Conservation (phyloP, 1,284 basidiomycete genomes). For the Pseudozyma flocculosa region DNA sequence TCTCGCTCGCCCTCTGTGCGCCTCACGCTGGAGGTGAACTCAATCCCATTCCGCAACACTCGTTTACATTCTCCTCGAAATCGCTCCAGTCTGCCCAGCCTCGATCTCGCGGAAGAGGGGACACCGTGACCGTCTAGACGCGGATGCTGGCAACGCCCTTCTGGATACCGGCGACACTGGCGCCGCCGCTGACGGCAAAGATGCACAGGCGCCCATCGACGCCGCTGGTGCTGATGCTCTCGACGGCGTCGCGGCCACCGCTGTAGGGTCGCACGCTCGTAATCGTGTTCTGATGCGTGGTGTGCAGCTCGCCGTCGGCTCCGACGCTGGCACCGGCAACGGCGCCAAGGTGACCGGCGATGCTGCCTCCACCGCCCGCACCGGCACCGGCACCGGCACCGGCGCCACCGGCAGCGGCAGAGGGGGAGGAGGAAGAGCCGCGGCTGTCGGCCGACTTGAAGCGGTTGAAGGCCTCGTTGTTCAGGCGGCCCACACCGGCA, state of each 20-base stretch:
- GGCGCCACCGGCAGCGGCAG: neutral
- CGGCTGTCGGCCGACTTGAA: slow-evolving; percentile 91
- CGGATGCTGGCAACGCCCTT: slow-evolving; percentile 44
- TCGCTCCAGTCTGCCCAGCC: too few relatives aligned
- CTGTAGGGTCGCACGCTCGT: slow-evolving; percentile 64
- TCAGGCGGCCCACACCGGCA: slow-evolving; percentile 72
- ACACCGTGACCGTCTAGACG: slow-evolving; percentile 16
- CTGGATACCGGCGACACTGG: slow-evolving; percentile 36
- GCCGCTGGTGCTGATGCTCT: slow-evolving; percentile 83
- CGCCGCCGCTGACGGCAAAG: slow-evolving; percentile 70
- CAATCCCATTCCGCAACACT: too few relatives aligned
- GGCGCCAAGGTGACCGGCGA: slow-evolving; percentile 68
- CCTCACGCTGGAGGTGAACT: too few relatives aligned
- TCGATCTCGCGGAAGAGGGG: too few relatives aligned
- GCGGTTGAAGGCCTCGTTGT: slow-evolving; percentile 90
- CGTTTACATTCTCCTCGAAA: too few relatives aligned
- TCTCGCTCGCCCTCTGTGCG: too few relatives aligned
- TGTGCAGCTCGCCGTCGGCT: slow-evolving; percentile 66
- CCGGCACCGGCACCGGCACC: slow-evolving; percentile 1
- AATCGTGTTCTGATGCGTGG: slow-evolving; percentile 97
- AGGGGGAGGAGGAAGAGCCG: slow-evolving; percentile 63
- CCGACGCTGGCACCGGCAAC: slow-evolving; percentile 66
- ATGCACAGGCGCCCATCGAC: slow-evolving; percentile 91
- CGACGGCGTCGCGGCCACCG: slow-evolving; percentile 63
- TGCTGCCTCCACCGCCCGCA: slow-evolving; percentile 47